Percentiles rank a stretch among this genome's conserved stretches.
Conservation (phyloP, 2,329 filamentous ascomycete genomes). For the Magnaporthales sp. region DNA sequence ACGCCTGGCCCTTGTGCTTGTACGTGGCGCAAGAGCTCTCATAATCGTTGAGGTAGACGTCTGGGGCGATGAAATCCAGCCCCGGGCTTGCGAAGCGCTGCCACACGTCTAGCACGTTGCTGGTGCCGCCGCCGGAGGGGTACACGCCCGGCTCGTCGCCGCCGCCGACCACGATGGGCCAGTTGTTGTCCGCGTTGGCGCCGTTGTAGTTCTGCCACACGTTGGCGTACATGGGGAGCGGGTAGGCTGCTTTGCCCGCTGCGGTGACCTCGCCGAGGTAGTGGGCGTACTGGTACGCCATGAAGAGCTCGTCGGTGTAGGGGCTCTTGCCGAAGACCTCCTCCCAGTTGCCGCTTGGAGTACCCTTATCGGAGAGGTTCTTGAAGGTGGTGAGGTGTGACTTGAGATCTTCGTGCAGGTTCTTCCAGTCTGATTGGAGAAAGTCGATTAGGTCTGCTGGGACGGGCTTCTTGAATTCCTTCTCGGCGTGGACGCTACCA, state of each 20-base stretch:
- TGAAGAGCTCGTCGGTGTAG: constrained; percentile 25
- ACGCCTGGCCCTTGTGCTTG: constrained; percentile 29
- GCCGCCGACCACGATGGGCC: constrained; percentile 40
- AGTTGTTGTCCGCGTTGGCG: constrained; percentile 31
- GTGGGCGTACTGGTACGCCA: constrained; percentile 24
- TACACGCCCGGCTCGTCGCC: constrained; percentile 34
- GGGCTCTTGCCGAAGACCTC: constrained; percentile 18
- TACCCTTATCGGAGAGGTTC: neutral
- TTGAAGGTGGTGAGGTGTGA: constrained; percentile 7
- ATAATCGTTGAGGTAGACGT: constrained; percentile 33
- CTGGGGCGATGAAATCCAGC: constrained; percentile 37
- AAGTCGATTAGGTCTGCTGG: constrained; percentile 13
- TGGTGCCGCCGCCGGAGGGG: constrained; percentile 35
- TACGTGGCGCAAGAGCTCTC: constrained; percentile 32
- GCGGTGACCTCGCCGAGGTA: constrained; percentile 25
- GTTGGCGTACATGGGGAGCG: constrained; percentile 25
- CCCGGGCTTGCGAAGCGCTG: constrained; percentile 28
- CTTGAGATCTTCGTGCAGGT: constrained; percentile 12
- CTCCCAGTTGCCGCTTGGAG: constrained; percentile 15
- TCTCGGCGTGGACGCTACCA: constrained; percentile 28
- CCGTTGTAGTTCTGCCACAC: constrained; percentile 25
- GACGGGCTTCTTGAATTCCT: constrained; percentile 25
- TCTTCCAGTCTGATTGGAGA: constrained; percentile 5
- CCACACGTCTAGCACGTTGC: constrained; percentile 35
- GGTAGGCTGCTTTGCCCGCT: constrained; percentile 23